These are phyloP conservation scores for Pseudopediastrum boryanum DNA, from an alignment of 139 green algal species.

Conservation along the genomic window DNA sequence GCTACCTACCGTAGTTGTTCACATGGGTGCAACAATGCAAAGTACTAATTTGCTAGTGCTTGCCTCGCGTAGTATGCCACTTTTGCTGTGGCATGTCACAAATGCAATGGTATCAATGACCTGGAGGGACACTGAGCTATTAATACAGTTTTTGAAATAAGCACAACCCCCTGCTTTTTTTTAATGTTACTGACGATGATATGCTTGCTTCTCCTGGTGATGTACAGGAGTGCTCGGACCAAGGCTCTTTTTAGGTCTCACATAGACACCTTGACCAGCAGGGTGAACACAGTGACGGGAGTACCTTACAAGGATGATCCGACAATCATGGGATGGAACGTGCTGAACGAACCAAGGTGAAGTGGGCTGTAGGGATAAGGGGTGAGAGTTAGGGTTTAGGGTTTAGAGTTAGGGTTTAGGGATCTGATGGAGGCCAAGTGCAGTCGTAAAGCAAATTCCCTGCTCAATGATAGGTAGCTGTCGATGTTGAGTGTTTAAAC, in stretches of 20 bases:
- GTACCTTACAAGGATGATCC: slow-evolving; percentile 22
- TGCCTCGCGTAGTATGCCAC: too few species aligned
- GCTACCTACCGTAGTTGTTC: too few species aligned
- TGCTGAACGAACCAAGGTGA: slow-evolving; percentile 30
- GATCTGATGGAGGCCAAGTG: neutral
- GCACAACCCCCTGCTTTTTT: neutral
- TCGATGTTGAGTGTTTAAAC: too few species aligned
- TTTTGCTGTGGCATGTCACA: neutral
- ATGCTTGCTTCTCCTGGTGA: neutral
- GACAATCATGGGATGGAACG: slow-evolving; percentile 21
- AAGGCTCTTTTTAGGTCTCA: slow-evolving; percentile 5
- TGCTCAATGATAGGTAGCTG: too few species aligned
- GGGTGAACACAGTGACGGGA: slow-evolving; percentile 16
- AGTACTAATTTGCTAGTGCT: too few species aligned
- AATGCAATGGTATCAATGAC: neutral
- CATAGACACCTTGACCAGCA: slow-evolving; percentile 18
- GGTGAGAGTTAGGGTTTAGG: neutral
- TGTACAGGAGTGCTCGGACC: slow-evolving; percentile 3
- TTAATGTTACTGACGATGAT: neutral
- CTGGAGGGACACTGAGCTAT: neutral
- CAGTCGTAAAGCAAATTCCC: too few species aligned
- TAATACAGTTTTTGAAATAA: neutral
- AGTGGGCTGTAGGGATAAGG: neutral
- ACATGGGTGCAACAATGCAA: too few species aligned
- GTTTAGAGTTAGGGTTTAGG: neutral